Conservation (phyloP, 768 basidiomycete species). For the Dioszegia crocea region DNA sequence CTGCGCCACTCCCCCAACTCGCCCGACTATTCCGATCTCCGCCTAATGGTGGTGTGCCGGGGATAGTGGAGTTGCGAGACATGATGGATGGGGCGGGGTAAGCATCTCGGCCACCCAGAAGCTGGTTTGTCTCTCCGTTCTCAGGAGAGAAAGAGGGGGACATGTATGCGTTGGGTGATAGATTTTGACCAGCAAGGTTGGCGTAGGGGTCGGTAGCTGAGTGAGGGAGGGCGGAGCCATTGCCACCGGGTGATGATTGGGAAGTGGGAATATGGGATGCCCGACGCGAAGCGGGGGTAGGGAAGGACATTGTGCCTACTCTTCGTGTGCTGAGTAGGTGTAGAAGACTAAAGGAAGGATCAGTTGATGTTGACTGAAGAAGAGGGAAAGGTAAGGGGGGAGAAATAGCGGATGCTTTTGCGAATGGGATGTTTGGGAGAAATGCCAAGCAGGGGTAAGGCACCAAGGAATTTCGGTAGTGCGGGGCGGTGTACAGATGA, state of each 20-base stretch:
- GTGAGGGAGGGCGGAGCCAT: constrained; percentile 1
- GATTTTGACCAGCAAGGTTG: constrained; percentile 9
- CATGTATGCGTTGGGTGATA: constrained; percentile 12
- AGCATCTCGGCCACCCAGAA: constrained; percentile 18
- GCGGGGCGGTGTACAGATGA: background rate
- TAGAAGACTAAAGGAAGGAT: background rate
- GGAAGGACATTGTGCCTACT: constrained; percentile 1
- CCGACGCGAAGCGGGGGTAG: constrained; percentile 3
- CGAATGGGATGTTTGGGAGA: background rate
- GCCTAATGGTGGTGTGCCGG: constrained; percentile 27
- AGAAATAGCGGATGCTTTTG: no score
- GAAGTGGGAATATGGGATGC: background rate
- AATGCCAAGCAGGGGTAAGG: background rate
- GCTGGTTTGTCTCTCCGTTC: constrained; percentile 9
- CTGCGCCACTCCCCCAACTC: constrained; percentile 33
- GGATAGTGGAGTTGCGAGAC: constrained; percentile 34
- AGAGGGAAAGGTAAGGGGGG: background rate
- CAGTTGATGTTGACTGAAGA: background rate
- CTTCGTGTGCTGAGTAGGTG: background rate
- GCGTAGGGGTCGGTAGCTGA: constrained; percentile 10
- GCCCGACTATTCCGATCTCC: constrained; percentile 16
- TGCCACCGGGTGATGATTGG: background rate
- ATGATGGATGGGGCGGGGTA: constrained; percentile 40
- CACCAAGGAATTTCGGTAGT: background rate
- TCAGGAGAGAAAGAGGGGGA: constrained; percentile 25